These are phyloP conservation scores for Lactarius pseudohatsudake DNA, from an alignment of 768 basidiomycete species.

Conservation along the genomic window DNA sequence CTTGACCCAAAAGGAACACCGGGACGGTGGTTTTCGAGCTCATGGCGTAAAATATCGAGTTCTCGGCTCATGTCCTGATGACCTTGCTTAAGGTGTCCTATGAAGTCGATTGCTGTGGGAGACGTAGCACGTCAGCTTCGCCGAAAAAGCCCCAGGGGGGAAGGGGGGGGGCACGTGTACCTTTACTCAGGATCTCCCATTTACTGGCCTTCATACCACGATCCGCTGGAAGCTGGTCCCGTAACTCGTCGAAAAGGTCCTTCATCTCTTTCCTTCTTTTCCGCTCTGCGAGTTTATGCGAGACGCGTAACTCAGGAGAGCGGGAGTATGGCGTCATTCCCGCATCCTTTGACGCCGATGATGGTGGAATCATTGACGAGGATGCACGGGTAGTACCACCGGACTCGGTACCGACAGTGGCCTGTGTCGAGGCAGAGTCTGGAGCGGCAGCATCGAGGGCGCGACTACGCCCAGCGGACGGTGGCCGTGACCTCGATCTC, in stretches of 20 bases:
- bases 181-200: conserved; percentile 98
- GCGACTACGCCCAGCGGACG: conserved; percentile 39
- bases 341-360: conserved; percentile 28
- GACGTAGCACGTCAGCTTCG: background rate
- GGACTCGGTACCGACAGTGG: conserved; percentile 19
- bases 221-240: conserved; percentile 90
- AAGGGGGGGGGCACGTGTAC: conserved; percentile 44
- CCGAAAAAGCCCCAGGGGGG: background rate
- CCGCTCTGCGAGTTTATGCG: conserved; percentile 95
- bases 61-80: conserved; percentile 79
- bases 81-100: conserved; percentile 70
- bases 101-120: conserved; percentile 80
- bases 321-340: conserved; percentile 86
- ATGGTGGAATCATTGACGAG: conserved; percentile 42
- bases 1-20: conserved; percentile 53
- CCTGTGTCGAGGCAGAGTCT: conserved; percentile 34
- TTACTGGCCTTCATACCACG: conserved; percentile 96
- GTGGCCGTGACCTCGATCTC: conserved; percentile 45
- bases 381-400: conserved; percentile 28
- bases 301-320: conserved; percentile 90
- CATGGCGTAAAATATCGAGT: conserved; percentile 74
- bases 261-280: conserved; percentile 99
- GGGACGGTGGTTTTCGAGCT: conserved; percentile 62
- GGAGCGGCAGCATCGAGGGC: conserved; percentile 41
- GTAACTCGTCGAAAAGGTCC: conserved; percentile 93